Evolutionary conservation across 2,329 filamentous ascomycete genomes (phyloP).

Genomic region (Alternaria solani): DNA sequence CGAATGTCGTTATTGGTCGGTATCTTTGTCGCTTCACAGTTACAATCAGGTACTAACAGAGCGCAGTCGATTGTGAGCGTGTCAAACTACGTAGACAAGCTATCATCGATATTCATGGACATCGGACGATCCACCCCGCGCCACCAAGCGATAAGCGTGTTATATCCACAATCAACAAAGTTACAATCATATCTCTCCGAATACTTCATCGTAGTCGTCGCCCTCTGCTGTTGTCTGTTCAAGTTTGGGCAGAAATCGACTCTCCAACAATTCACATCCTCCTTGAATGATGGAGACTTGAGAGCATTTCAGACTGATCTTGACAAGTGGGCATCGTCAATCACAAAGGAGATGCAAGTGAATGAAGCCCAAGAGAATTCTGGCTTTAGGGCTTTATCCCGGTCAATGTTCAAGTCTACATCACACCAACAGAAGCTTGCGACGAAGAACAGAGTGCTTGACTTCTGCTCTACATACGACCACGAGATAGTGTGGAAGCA

Average conservation of each 20-base stretch:
- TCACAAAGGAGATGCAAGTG: slow-evolving; percentile 47
- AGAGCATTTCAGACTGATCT: slow-evolving; percentile 48
- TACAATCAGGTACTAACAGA: slow-evolving; percentile 8
- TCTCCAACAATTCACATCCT: slow-evolving; percentile 42
- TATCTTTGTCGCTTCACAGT: slow-evolving; percentile 25
- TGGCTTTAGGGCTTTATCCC: slow-evolving; percentile 30
- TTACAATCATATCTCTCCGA: slow-evolving; percentile 50
- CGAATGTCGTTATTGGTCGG: slow-evolving; percentile 54
- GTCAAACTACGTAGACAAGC: slow-evolving; percentile 50
- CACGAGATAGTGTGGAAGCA: slow-evolving; percentile 55
- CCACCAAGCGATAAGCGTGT: slow-evolving; percentile 50
- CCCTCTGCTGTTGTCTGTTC: slow-evolving; percentile 50
- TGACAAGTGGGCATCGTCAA: slow-evolving; percentile 45
- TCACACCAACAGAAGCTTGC: slow-evolving; percentile 26
- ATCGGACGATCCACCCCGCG: slow-evolving; percentile 52
- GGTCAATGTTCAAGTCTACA: slow-evolving; percentile 18
- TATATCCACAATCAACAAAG: slow-evolving; percentile 51
- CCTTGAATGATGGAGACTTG: slow-evolving; percentile 45
- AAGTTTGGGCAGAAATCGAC: slow-evolving; percentile 46
- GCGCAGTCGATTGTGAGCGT: slow-evolving; percentile 42
- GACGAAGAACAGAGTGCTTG: slow-evolving; percentile 42
- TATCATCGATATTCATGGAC: slow-evolving; percentile 53
- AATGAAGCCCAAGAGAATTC: slow-evolving; percentile 41
- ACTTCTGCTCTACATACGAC: slow-evolving; percentile 55
- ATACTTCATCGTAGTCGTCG: slow-evolving; percentile 54